phyloP scores from a whole-genome alignment of 208 protist species.

The Leishmania amazonensis region DNA sequence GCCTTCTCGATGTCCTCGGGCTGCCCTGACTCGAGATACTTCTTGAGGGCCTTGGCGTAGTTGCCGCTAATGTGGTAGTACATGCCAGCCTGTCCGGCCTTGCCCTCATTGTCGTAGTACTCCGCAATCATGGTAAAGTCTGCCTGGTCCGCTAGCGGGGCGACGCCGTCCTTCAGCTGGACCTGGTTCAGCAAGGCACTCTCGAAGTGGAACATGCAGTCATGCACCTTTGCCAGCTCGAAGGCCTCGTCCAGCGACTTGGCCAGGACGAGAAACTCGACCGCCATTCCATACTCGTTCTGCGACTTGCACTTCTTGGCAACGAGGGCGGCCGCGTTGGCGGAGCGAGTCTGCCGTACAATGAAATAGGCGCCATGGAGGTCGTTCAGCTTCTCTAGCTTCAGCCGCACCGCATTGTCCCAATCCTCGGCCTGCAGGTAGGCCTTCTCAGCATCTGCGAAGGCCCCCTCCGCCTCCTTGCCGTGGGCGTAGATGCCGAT shows the following conservation, averaged over 20 bases:
- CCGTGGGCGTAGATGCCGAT: constrained; percentile 92
- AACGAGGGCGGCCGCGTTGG: constrained; percentile 92
- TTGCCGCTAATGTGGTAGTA: constrained; percentile 94
- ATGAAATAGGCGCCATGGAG: constrained; percentile 95
- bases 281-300: constrained; percentile 86
- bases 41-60: constrained; percentile 86
- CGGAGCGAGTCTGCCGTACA: constrained; percentile 92
- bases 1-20: constrained; percentile 93
- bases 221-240: constrained; percentile 88
- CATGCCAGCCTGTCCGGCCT: constrained; percentile 85
- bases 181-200: constrained; percentile 77
- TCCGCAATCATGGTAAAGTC: constrained; percentile 91
- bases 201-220: constrained; percentile 89
- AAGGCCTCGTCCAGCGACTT: constrained; percentile 94
- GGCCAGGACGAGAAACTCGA: constrained; percentile 97
- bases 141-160: constrained; percentile 54
- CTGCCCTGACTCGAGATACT: constrained; percentile 89
- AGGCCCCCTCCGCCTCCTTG: constrained; percentile 90
- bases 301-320: constrained; percentile 90
- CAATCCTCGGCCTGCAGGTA: constrained; percentile 95
- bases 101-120: constrained; percentile 92
- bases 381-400: constrained; percentile 94
- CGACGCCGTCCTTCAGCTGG: constrained; percentile 86
- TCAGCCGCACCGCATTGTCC: constrained; percentile 95
- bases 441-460: constrained; percentile 91